These are phyloP conservation scores for Pinus tabuliformis DNA, from an alignment of 75 land plant species.

Conservation along the genomic window DNA sequence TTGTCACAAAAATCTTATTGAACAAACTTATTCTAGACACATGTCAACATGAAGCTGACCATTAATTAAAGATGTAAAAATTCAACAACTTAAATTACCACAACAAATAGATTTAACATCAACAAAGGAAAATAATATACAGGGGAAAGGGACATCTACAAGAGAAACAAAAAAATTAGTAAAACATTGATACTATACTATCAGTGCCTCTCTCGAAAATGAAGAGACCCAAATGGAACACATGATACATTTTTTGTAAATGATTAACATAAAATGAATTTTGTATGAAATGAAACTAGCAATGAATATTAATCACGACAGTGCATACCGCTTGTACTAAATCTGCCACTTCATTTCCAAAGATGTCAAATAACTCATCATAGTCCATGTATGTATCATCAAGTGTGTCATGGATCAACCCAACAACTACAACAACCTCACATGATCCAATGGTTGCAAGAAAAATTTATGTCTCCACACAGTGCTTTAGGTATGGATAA, in stretches of 20 bases:
- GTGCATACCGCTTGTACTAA: slow-evolving; percentile 82
- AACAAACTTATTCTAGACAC: slow-evolving; percentile 87
- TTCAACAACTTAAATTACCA: not conserved
- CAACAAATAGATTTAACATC: not conserved
- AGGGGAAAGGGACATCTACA: not conserved
- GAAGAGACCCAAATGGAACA: not conserved
- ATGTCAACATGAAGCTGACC: slow-evolving; percentile 20
- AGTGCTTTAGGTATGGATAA: slow-evolving; percentile 85
- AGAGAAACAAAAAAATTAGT: not conserved
- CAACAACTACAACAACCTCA: slow-evolving; percentile 86
- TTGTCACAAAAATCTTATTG: slow-evolving; percentile 92
- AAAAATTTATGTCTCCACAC: slow-evolving; percentile 84
- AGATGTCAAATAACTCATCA: slow-evolving; percentile 44
- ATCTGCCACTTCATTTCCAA: slow-evolving; percentile 87
- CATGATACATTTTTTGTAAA: not conserved
- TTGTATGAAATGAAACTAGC: not conserved
- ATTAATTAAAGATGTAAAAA: not conserved
- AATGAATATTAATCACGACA: not conserved
- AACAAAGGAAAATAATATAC: not conserved
- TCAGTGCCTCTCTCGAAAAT: too few species aligned
- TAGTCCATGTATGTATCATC: slow-evolving; percentile 77
- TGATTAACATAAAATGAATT: not conserved
- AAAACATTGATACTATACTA: too few species aligned
- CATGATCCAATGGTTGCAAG: slow-evolving; percentile 81
- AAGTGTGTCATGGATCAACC: slow-evolving; percentile 90